Evolutionary conservation across 2,329 filamentous ascomycete species (phyloP).

Genomic region (Cryphonectria nitschkei): DNA sequence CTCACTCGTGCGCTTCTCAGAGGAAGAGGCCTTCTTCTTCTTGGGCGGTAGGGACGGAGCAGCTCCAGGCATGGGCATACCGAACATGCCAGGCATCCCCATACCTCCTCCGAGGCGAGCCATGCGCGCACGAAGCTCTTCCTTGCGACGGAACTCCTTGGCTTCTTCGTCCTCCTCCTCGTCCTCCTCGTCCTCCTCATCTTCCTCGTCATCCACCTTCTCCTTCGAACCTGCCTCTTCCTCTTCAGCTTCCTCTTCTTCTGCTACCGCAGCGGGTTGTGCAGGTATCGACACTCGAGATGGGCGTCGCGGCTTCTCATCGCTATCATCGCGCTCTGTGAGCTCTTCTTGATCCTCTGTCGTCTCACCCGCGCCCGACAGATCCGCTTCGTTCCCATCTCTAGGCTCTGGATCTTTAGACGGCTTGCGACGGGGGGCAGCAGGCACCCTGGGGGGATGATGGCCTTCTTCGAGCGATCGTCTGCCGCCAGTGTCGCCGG

Average conservation of each 20-base stretch:
- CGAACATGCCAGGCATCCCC: constrained; percentile 95
- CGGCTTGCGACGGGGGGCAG: constrained; percentile 53
- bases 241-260: constrained; percentile 47
- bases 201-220: constrained; percentile 62
- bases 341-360: constrained; percentile 62
- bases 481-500: constrained; percentile 51
- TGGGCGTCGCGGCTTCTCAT: constrained; percentile 56
- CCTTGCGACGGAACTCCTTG: constrained; percentile 80
- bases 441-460: constrained; percentile 43
- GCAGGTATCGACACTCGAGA: constrained; percentile 46
- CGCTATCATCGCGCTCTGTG: constrained; percentile 75
- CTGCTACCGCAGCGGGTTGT: constrained; percentile 36
- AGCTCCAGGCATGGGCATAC: constrained; percentile 64
- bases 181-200: constrained; percentile 64
- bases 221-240: constrained; percentile 47
- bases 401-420: constrained; percentile 53
- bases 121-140: constrained; percentile 93
- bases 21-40: constrained; percentile 57
- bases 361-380: constrained; percentile 67
- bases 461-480: constrained; percentile 56
- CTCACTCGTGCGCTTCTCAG: constrained; percentile 48
- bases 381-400: constrained; percentile 67
- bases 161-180: constrained; percentile 86
- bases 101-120: constrained; percentile 98
- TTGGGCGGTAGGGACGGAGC: constrained; percentile 50